These are phyloP conservation scores for Geotrichum carabidarum DNA, from an alignment of 1,139 yeast species.

Conservation along the genomic window DNA sequence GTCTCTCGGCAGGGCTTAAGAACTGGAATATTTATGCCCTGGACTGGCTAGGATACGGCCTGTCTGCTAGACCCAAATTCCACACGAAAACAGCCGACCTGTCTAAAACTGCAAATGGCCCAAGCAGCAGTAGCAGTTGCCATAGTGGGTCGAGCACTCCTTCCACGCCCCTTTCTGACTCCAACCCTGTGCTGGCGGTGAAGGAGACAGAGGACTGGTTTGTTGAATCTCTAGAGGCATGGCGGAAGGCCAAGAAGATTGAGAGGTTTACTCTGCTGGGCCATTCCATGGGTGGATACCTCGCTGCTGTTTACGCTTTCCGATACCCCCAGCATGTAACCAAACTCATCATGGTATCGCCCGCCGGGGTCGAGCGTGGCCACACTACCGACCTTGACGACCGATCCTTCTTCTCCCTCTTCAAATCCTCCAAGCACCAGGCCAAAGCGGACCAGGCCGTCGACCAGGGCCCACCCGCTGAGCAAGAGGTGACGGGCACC, in stretches of 20 bases:
- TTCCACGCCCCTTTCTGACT: conserved; percentile 29
- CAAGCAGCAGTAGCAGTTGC: not conserved
- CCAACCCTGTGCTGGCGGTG: conserved; percentile 41
- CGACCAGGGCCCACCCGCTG: not conserved
- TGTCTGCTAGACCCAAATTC: conserved; percentile 59
- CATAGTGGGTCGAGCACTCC: not conserved
- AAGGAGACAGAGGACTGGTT: conserved; percentile 63
- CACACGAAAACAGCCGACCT: conserved; percentile 30
- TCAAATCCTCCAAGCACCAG: conserved; percentile 6
- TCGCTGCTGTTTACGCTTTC: conserved; percentile 71
- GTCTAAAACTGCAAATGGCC: conserved; percentile 21
- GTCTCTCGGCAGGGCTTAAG: conserved; percentile 32
- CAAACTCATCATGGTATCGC: conserved; percentile 65
- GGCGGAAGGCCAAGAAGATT: conserved; percentile 51
- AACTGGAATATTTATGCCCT: conserved; percentile 51
- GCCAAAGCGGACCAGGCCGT: not conserved
- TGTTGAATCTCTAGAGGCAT: conserved; percentile 65
- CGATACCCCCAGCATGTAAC: conserved; percentile 61
- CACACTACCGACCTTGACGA: conserved; percentile 27
- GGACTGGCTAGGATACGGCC: conserved; percentile 76
- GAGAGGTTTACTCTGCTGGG: conserved; percentile 64
- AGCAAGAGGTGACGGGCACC: not conserved
- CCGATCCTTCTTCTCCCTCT: conserved; percentile 21
- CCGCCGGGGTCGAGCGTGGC: conserved; percentile 60
- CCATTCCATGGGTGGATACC: conserved; percentile 86